Percentiles rank a stretch among this genome's conserved stretches.
phyloP scores from a whole-genome alignment of 202 grass and related monocot species.

The Eragrostis tef region DNA sequence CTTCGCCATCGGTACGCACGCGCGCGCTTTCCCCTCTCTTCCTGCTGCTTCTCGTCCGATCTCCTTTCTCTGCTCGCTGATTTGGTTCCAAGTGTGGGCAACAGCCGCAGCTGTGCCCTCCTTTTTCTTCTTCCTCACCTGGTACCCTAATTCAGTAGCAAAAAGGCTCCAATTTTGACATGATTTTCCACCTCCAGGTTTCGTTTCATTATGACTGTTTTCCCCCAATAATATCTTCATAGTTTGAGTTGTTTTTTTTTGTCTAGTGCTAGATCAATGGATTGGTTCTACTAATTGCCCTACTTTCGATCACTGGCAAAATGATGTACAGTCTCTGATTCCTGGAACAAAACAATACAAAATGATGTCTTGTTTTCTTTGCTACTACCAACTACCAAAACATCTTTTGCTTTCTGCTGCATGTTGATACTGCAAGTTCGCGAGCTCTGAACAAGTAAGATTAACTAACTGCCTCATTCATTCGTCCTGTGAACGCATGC shows the following conservation, averaged over 20 bases:
- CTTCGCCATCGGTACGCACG: conserved; percentile 57
- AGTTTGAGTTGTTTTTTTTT: not conserved
- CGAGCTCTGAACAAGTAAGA: not conserved
- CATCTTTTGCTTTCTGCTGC: no score
- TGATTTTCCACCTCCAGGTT: not conserved
- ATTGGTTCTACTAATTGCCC: no score
- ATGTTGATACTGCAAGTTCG: not conserved
- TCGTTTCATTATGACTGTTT: not conserved
- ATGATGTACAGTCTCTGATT: no score
- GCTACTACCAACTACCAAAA: no score
- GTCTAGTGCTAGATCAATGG: no score
- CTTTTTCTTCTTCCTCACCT: not conserved
- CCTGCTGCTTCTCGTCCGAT: not conserved
- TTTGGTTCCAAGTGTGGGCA: not conserved
- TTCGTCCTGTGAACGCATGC: conserved; percentile 6
- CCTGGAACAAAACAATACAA: no score
- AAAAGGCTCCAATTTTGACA: not conserved
- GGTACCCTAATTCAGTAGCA: no score
- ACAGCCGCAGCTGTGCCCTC: no score
- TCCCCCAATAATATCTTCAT: not conserved
- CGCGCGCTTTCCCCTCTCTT: not conserved
- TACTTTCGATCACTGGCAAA: no score
- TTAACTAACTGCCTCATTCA: not conserved
- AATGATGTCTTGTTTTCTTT: no score
- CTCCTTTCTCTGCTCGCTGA: not conserved